A percentile compares a stretch with the other conserved stretches of the same genome.
These are phyloP conservation scores for Colletotrichum kahawae DNA, from an alignment of 2,329 filamentous ascomycete species.

Conservation along the genomic window DNA sequence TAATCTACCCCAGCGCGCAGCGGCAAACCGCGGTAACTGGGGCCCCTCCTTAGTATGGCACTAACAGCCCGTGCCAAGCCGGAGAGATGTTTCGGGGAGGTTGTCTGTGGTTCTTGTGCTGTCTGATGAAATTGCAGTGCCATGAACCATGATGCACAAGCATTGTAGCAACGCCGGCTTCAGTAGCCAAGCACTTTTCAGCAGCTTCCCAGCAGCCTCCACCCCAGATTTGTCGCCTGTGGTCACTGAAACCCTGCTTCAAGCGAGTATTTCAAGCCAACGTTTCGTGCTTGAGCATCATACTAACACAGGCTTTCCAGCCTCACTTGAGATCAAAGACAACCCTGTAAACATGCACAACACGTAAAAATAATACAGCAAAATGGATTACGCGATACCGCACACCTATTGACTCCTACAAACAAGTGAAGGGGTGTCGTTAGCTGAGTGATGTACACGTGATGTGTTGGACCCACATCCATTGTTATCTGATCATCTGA, in stretches of 20 bases:
- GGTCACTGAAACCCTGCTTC: not conserved
- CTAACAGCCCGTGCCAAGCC: too few species aligned
- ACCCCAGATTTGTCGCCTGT: not conserved
- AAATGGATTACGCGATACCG: not conserved
- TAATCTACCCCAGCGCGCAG: too few species aligned
- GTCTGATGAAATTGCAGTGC: not conserved
- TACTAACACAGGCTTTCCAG: not conserved
- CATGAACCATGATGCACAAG: not conserved
- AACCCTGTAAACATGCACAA: not conserved
- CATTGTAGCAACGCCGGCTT: not conserved
- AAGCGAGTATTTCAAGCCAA: not conserved
- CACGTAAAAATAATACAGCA: not conserved
- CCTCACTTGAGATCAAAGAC: not conserved
- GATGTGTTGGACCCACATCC: not conserved
- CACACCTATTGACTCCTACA: not conserved
- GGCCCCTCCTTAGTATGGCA: too few species aligned
- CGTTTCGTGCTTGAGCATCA: not conserved
- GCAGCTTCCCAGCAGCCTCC: not conserved
- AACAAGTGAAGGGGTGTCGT: not conserved
- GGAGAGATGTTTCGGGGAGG: too few species aligned
- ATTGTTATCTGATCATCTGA: not conserved
- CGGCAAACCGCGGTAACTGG: too few species aligned
- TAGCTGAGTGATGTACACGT: conserved; percentile 49
- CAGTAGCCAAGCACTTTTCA: not conserved
- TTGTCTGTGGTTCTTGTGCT: not conserved